phyloP scores from a whole-genome alignment of 371 early-diverging fungal genomes.

The Zychaea mexicana region DNA sequence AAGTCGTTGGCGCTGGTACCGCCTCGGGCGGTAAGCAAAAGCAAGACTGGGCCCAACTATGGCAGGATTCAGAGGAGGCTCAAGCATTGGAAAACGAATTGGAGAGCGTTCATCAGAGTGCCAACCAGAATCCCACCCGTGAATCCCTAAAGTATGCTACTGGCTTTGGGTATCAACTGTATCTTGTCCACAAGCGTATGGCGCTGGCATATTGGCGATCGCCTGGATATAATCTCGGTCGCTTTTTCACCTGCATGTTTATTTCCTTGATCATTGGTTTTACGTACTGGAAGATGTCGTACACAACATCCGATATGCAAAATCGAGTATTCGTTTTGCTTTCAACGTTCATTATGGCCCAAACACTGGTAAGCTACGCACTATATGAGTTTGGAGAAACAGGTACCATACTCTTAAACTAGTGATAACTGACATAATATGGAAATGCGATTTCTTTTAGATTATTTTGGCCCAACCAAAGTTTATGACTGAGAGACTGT shows the following conservation, averaged over 20 bases:
- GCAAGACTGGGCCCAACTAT: constrained; percentile 56
- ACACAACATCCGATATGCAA: constrained; percentile 55
- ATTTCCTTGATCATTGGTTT: constrained; percentile 51
- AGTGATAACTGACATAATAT: too few relatives aligned
- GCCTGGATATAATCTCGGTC: constrained; percentile 60
- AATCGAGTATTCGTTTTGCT: constrained; percentile 70
- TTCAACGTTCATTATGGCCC: constrained; percentile 58
- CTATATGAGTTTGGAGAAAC: too few relatives aligned
- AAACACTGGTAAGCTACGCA: constrained; percentile 29
- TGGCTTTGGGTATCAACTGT: constrained; percentile 34
- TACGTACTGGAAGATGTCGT: constrained; percentile 57
- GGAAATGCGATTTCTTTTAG: background rate
- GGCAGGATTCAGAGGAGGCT: constrained; percentile 46
- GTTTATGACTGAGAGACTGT: constrained; percentile 64
- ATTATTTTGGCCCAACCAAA: constrained; percentile 50
- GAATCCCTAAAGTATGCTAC: constrained; percentile 31
- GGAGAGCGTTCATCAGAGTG: constrained; percentile 23
- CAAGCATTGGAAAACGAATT: constrained; percentile 23
- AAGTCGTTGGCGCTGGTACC: constrained; percentile 50
- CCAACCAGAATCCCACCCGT: constrained; percentile 18
- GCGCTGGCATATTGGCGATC: constrained; percentile 56
- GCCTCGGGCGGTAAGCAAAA: constrained; percentile 33
- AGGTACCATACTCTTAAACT: too few relatives aligned
- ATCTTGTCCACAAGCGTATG: constrained; percentile 53
- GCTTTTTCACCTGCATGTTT: constrained; percentile 41